Evolutionary conservation across 2,329 filamentous ascomycete genomes (phyloP).

Genomic region (Ceratocystis cubensis): DNA sequence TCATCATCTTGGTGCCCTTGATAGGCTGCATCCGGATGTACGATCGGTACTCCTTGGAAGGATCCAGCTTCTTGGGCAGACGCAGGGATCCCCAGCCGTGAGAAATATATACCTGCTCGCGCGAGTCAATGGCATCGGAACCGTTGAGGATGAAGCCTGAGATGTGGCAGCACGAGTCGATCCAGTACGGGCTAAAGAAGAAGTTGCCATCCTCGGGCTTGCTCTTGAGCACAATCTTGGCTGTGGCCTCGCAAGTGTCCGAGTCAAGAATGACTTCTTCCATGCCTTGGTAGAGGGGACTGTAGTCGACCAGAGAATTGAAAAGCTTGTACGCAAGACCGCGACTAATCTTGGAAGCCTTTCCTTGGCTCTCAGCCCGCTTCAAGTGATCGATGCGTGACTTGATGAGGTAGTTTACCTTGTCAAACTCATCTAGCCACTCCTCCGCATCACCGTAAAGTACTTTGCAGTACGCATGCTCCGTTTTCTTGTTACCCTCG

Average conservation of each 20-base stretch:
- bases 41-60: slow-evolving; percentile 38
- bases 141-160: slow-evolving; percentile 51
- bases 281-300: slow-evolving; percentile 42
- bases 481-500: slow-evolving; percentile 44
- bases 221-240: slow-evolving; percentile 38
- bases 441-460: slow-evolving; percentile 46
- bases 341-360: slow-evolving; percentile 59
- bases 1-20: slow-evolving; percentile 37
- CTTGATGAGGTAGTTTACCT: slow-evolving; percentile 56
- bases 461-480: slow-evolving; percentile 51
- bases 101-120: slow-evolving; percentile 45
- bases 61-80: slow-evolving; percentile 36
- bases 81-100: slow-evolving; percentile 46
- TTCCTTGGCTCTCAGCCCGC: slow-evolving; percentile 49
- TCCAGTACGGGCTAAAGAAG: slow-evolving; percentile 46
- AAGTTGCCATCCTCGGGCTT: slow-evolving; percentile 38
- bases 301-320: slow-evolving; percentile 44
- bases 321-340: slow-evolving; percentile 68
- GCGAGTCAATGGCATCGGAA: slow-evolving; percentile 42
- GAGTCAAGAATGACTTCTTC: slow-evolving; percentile 45
- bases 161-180: slow-evolving; percentile 47
- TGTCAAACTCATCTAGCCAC: slow-evolving; percentile 54
- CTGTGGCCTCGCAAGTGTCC: slow-evolving; percentile 41
- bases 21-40: slow-evolving; percentile 48
- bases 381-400: slow-evolving; percentile 46